Conservation (phyloP, 2,329 filamentous ascomycete genomes). For the Colletotrichum costaricense region DNA sequence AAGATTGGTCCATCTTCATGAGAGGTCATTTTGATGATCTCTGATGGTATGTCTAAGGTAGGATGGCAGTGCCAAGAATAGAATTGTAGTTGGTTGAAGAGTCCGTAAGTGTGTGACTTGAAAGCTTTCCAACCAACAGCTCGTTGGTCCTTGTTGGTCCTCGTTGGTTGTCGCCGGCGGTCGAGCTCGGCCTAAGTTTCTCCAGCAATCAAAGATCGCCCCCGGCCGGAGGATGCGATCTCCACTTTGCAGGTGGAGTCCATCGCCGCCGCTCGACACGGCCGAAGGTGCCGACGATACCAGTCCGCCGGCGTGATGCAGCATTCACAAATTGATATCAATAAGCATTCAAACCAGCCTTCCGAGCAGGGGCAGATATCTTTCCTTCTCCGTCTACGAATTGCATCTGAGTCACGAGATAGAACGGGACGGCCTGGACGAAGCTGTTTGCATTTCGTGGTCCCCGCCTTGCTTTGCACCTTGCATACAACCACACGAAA, state of each 20-base stretch:
- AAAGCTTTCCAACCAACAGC: not conserved
- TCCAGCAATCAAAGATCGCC: constrained; percentile 33
- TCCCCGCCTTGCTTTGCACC: not conserved
- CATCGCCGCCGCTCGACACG: not conserved
- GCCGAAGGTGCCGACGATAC: not conserved
- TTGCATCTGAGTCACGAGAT: not conserved
- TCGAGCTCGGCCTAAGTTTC: constrained; percentile 17
- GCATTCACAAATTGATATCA: not conserved
- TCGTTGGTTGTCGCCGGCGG: not conserved
- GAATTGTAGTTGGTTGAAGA: not conserved
- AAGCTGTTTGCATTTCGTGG: not conserved
- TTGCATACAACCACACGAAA: not conserved
- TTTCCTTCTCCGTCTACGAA: not conserved
- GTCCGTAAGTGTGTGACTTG: not conserved
- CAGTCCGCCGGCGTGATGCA: no score
- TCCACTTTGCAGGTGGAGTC: not conserved
- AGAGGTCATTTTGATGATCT: not conserved
- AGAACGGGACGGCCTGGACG: not conserved
- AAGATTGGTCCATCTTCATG: constrained; percentile 40
- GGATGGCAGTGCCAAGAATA: no score
- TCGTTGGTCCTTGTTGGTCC: not conserved
- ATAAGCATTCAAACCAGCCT: not conserved
- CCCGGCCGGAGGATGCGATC: not conserved
- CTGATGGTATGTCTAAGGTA: not conserved
- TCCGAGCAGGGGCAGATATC: not conserved